phyloP scores from a whole-genome alignment of 805 yeast species.

The Saccharomyces paradoxus region DNA sequence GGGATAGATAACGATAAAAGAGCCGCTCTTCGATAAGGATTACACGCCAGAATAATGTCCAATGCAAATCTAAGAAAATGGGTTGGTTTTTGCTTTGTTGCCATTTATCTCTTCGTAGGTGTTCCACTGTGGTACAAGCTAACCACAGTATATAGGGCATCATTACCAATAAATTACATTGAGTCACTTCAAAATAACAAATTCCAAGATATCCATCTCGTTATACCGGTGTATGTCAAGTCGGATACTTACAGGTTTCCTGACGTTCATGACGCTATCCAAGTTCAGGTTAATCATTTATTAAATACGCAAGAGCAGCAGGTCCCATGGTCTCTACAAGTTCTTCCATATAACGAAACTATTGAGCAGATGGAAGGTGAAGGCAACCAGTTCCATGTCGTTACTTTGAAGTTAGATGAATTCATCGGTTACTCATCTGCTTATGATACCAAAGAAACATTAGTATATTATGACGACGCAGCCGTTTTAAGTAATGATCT shows the following conservation, averaged over 20 bases:
- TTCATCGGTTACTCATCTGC: conserved; percentile 40
- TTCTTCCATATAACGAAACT: conserved; percentile 18
- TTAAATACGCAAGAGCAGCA: conserved; percentile 21
- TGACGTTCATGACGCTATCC: conserved; percentile 53
- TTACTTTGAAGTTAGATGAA: conserved; percentile 34
- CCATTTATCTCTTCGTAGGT: conserved; percentile 31
- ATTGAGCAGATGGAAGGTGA: conserved; percentile 6
- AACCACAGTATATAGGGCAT: conserved; percentile 36
- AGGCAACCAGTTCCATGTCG: conserved; percentile 25
- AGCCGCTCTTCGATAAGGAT: background rate
- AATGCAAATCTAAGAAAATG: conserved; percentile 14
- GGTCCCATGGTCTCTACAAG: conserved; percentile 31
- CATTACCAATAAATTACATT: conserved; percentile 33
- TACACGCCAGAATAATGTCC: background rate
- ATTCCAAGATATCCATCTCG: conserved; percentile 36
- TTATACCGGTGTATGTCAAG: conserved; percentile 37
- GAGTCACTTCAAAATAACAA: conserved; percentile 31
- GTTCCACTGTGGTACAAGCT: conserved; percentile 36
- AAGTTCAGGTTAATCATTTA: conserved; percentile 38
- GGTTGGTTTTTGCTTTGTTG: conserved; percentile 18
- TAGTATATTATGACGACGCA: conserved; percentile 27
- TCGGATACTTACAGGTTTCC: conserved; percentile 49
- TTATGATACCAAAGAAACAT: conserved; percentile 33
- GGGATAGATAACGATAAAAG: background rate
- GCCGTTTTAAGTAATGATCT: conserved; percentile 49